These are phyloP conservation scores for Vitis hybrid DNA, from an alignment of 177 flowering plant genomes.

Conservation along the genomic window DNA sequence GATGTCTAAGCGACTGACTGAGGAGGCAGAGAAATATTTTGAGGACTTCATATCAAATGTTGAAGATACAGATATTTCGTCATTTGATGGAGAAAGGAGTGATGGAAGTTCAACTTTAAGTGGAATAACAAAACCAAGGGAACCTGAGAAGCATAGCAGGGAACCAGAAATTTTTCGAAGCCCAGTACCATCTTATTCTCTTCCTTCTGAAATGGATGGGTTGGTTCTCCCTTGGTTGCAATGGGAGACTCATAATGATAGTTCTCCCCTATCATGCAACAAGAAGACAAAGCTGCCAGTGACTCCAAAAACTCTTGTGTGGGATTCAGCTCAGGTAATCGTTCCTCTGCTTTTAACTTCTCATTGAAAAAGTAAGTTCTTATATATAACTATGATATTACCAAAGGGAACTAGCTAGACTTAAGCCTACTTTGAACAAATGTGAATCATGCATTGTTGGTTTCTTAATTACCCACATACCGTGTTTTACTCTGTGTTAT, in stretches of 20 bases:
- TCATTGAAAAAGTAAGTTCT: background rate
- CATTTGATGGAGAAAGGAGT: conserved; percentile 95
- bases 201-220: conserved; percentile 80
- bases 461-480: too few relatives aligned
- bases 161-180: conserved; percentile 30
- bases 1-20: conserved; percentile 65
- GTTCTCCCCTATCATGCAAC: conserved; percentile 38
- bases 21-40: conserved; percentile 88
- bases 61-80: conserved; percentile 95
- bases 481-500: too few relatives aligned
- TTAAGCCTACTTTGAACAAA: too few relatives aligned
- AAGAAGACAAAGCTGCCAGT: conserved; percentile 24
- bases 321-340: conserved; percentile 54
- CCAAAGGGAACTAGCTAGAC: too few relatives aligned
- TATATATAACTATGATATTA: background rate
- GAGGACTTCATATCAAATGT: conserved; percentile 90
- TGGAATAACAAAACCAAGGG: conserved; percentile 36
- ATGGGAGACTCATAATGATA: conserved; percentile 82
- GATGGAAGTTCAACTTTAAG: conserved; percentile 80
- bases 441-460: too few relatives aligned
- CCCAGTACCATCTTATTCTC: conserved; percentile 32
- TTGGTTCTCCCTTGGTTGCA: conserved; percentile 89
- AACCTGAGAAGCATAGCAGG: conserved; percentile 14
- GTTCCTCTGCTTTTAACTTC: background rate
- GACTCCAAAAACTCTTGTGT: conserved; percentile 23